phyloP scores from a whole-genome alignment of 805 yeast genomes.

The Kluyveromyces siamensis region DNA sequence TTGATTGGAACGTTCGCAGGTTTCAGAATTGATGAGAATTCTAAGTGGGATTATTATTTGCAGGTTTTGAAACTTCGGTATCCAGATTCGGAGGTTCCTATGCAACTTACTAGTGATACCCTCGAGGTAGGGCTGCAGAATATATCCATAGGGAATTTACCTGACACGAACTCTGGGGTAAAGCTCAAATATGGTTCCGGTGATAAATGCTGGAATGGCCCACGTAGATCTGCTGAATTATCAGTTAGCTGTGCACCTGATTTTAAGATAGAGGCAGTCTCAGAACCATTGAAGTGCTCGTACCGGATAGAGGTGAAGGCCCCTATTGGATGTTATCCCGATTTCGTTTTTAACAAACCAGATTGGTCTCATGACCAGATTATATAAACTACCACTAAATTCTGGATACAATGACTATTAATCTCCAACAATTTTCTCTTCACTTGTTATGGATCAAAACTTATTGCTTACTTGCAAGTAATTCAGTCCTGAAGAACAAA shows the following conservation, averaged over 20 bases:
- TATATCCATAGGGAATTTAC: conserved; percentile 23
- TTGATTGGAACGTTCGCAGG: conserved; percentile 16
- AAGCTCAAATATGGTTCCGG: conserved; percentile 47
- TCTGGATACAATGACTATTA: too few relatives aligned
- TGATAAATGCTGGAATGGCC: conserved; percentile 91
- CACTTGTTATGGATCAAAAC: too few relatives aligned
- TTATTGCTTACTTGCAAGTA: too few relatives aligned
- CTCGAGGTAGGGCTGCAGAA: conserved; percentile 9
- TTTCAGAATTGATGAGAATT: conserved; percentile 9
- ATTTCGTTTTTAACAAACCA: conserved; percentile 9
- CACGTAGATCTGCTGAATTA: conserved; percentile 61
- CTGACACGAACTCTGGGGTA: conserved; percentile 27
- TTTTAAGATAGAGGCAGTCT: conserved; percentile 40
- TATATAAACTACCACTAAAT: too few relatives aligned
- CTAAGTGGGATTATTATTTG: conserved; percentile 11
- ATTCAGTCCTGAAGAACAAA: too few relatives aligned
- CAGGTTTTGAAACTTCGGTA: conserved; percentile 17
- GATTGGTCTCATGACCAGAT: background rate
- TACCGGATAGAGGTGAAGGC: conserved; percentile 44
- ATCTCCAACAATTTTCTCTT: too few relatives aligned
- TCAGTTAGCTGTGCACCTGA: conserved; percentile 57
- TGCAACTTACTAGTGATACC: conserved; percentile 18
- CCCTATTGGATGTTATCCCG: conserved; percentile 33
- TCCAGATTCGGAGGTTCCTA: conserved; percentile 16
- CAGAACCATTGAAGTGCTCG: conserved; percentile 85